Conservation (phyloP, 2,329 filamentous ascomycete species). For the Furcasterigmium furcatum region DNA sequence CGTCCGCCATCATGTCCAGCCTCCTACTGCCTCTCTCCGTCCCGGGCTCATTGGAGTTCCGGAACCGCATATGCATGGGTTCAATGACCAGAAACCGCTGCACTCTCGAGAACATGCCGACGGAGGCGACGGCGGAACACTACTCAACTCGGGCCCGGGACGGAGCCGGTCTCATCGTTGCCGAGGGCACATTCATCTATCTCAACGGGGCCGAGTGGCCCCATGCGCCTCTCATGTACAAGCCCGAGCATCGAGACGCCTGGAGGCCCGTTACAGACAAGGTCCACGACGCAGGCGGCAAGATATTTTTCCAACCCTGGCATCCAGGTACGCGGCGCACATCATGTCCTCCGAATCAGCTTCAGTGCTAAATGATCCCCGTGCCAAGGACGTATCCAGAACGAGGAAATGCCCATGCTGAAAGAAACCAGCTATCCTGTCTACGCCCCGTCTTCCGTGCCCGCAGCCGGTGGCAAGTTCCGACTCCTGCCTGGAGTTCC, state of each 20-base stretch:
- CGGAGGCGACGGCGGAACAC: neutral
- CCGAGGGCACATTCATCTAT: conserved; percentile 7
- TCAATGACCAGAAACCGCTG: neutral
- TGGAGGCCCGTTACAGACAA: conserved; percentile 51
- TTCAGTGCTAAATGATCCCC: neutral
- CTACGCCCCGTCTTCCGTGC: neutral
- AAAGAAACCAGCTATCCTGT: neutral
- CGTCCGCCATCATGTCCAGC: neutral
- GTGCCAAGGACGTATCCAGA: conserved; percentile 3
- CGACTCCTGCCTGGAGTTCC: conserved; percentile 2
- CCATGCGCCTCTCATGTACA: conserved; percentile 5
- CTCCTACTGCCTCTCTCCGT: neutral
- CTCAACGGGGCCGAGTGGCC: neutral
- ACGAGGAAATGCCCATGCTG: conserved; percentile 4
- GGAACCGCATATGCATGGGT: neutral
- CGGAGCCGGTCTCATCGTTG: neutral
- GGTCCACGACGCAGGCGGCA: conserved; percentile 49
- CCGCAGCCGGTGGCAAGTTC: conserved; percentile 4
- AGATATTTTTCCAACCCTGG: conserved; percentile 54
- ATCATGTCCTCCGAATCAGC: too few species aligned
- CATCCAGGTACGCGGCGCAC: conserved; percentile 24
- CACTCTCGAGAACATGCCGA: neutral
- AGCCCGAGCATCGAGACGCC: conserved; percentile 16
- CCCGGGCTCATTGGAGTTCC: neutral
- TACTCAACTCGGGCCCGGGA: neutral